Evolutionary conservation across 176 grass and related monocot genomes (phyloP), one percentile per base, ranked within the genome.

Genomic region (Chrysopogon serrulatus): DNA sequence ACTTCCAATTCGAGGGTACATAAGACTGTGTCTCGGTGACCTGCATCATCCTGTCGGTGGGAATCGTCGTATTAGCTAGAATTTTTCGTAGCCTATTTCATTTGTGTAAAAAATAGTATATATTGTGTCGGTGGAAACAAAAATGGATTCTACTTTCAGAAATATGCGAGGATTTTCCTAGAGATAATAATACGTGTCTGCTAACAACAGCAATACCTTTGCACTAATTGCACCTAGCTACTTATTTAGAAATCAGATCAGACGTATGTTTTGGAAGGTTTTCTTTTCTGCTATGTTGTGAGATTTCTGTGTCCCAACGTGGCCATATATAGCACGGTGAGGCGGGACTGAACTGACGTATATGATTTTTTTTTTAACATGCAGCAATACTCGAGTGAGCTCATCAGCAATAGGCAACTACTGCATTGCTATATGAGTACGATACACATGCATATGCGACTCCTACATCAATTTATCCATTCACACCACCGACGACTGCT

Each of bases 351-450:
- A 73, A 32, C 54, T 2, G 14, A 56, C 10, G n/a, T n/a, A n/a
- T n/a, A 7, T 8, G 45, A 56, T 62, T 1, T 37, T 14, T 32
- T 16, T 51, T 53, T n/a, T 44, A 44, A 24, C 33, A 66, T 68
- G 36, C 10, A 44, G 21, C 41, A 68, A 16, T 67, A 21, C 11
- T 84, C 19, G 28, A 44, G 26, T 47, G 41, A 60, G 45, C 68
- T 60, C 21, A 27, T 45, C 27, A 27, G n/a, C 31, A 19, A 12
- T 40, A 1, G 39, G 44, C 67, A 84, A 73, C 65, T 71, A 78
- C 78, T 53, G 83, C 71, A n/a, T n/a, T 76, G 71, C 2, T 59
- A 26, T 48, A 48, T n/a, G n/a, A n/a, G n/a, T n/a, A n/a, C n/a
- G n/a, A n/a, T n/a, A 68, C 68, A 23, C 10, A 71, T n/a, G 37